Evolutionary conservation across 208 protist species (phyloP), one percentile per base, ranked within the genome.

Genomic region (Wallacemonas collosoma): DNA sequence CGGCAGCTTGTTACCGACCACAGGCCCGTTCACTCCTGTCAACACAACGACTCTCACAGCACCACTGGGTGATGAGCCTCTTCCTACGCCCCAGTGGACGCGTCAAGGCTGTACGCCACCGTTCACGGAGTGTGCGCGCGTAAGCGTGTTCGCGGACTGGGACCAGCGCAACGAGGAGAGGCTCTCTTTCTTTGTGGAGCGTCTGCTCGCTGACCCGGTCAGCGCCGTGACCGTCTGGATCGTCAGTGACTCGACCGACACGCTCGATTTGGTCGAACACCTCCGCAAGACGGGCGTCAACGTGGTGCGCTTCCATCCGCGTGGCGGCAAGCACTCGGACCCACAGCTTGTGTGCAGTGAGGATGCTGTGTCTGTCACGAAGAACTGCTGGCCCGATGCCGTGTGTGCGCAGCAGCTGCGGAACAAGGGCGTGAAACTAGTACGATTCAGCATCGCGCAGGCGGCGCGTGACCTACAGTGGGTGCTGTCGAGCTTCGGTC

Each of bases 261-360:
- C 79, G 26, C 17, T 58, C 3, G 55, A 50, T 9, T 66, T 82
- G 35, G 83, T 77, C 1, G 73, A 75, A 26, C 58, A 55, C 35
- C 43, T 88, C 17, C 36, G 2, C 4, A 75, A 70, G 11, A 41
- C 67, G 3, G 65, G 74, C 36, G 72, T 89, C 4, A 81, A 85
- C 43, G 83, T 87, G 8, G 75, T 92, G 14, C n/a, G 83, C 12
- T 80, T 92, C 15, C 73, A 79, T 58, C 77, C 83, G 1, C 81
- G 87, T 45, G 87, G 87, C 35, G 74, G 50, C 43, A 41, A 71
- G 58, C 1, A 77, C 69, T 26, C 82, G 68, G 50, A 74, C 61
- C 55, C 73, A 67, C 51, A 55, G 15, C 71, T 81, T 40, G 73
- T 79, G 70, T 73, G 68, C 55, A n/a, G 64, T 65, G 2, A 48